Evolutionary conservation across 257 asterid genomes (phyloP), one percentile per base, ranked within the genome.

Genomic region (Nicotiana paniculata): DNA sequence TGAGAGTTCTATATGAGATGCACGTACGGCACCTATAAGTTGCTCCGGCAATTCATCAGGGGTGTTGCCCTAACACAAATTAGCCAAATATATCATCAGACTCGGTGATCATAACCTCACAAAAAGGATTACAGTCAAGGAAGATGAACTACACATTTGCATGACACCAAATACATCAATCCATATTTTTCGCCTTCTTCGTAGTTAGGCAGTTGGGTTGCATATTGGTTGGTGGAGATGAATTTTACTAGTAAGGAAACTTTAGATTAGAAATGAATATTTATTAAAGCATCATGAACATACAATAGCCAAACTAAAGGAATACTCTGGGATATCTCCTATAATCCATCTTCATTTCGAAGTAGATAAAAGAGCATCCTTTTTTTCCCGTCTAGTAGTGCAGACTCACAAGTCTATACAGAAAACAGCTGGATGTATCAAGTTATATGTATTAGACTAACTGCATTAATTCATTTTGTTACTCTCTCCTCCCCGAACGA

Each of bases 31-130:
- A 48, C 90, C 91, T 21, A 89, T 72, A 72, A 88, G 89, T 77
- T 88, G 82, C 86, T 89, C 91, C 26, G 91, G 92, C 82, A 89
- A 88, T 77, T 88, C 92, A 30, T 86, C 91, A 0, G 85, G 48
- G 6, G 88, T 69, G 85, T 83, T 86, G 30, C 83, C 89, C 92
- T 89, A 51, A 74, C 43, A 58, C 65, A 55, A 55, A 28, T 6
- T 51, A 43, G 37, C 24, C 4, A 79, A 68, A 28, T 24, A 81
- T 72, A n/a, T 54, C 26, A 68, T 80, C 43, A 80, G 77, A 16
- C 10, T 54, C 12, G 13, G 15, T 62, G 24, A 46, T 24, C 37
- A 24, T 24, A 74, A 46, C 61, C 61, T 48, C 79, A 24, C 11
- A 48, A 37, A 46, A 11, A 74, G 8, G 61, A 72, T 46, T 24